Conservation (phyloP, 2,329 filamentous ascomycete genomes). For the Tolypocladium cylindrosporum region DNA sequence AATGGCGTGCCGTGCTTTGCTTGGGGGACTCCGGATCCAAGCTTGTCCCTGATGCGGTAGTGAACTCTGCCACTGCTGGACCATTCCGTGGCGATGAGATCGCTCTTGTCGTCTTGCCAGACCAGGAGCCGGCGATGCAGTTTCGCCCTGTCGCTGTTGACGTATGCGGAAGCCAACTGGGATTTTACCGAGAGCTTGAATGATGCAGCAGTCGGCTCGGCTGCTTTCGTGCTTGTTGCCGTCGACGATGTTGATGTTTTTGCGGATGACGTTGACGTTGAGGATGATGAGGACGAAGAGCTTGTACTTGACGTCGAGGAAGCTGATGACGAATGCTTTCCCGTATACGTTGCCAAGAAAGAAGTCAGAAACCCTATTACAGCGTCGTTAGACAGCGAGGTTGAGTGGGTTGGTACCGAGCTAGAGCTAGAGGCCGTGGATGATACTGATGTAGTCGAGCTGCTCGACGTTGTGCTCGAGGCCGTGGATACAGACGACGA, state of each 20-base stretch:
- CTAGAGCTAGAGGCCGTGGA: background rate
- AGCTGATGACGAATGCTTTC: background rate
- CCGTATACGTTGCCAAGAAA: background rate
- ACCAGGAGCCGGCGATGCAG: slow-evolving; percentile 8
- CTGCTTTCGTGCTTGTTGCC: background rate
- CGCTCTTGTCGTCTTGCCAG: slow-evolving; percentile 11
- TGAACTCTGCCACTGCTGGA: background rate
- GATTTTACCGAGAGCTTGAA: slow-evolving; percentile 8
- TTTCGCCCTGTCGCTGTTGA: background rate
- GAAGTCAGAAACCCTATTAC: background rate
- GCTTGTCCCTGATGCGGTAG: slow-evolving; percentile 6
- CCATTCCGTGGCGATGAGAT: slow-evolving; percentile 9
- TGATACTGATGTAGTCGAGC: background rate
- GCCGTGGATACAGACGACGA: background rate
- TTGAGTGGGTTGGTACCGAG: background rate
- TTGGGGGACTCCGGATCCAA: background rate
- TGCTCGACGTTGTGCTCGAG: background rate
- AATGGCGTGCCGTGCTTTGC: slow-evolving; percentile 11
- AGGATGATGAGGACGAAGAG: background rate
- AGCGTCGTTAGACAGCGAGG: background rate
- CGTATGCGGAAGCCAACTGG: slow-evolving; percentile 7
- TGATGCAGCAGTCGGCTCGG: background rate
- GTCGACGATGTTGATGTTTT: background rate
- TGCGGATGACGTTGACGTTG: background rate
- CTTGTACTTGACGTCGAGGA: background rate